These are phyloP conservation scores for Pythium phragmitis DNA, from an alignment of 352 stramenopile genomes.

Conservation along the genomic window DNA sequence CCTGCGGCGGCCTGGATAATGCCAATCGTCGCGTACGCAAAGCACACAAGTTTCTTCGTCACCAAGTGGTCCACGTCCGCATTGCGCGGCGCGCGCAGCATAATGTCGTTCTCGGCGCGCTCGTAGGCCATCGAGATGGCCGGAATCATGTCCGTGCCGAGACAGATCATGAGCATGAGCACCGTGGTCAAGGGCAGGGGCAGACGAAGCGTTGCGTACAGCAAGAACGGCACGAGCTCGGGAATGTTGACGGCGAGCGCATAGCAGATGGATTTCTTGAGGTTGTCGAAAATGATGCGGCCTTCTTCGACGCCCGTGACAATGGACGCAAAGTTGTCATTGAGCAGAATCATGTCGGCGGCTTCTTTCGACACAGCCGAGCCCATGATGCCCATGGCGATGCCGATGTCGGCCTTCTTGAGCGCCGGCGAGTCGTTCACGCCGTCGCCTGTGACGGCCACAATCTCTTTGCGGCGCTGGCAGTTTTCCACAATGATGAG, in stretches of 20 bases:
- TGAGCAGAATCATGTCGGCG: conserved; percentile 94
- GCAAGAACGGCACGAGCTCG: conserved; percentile 83
- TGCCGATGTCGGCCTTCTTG: conserved; percentile 96
- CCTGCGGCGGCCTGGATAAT: conserved; percentile 85
- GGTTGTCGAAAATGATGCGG: conserved; percentile 94
- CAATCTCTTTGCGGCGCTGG: conserved; percentile 83
- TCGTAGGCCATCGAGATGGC: conserved; percentile 94
- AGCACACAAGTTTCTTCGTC: conserved; percentile 88
- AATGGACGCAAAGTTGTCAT: conserved; percentile 98
- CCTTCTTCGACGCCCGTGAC: conserved; percentile 94
- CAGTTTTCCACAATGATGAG: conserved; percentile 93
- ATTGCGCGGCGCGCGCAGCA: conserved; percentile 78
- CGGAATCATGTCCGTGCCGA: conserved; percentile 92
- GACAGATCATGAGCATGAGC: conserved; percentile 91
- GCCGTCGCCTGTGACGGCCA: conserved; percentile 97
- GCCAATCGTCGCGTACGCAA: conserved; percentile 87
- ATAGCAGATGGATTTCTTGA: conserved; percentile 95
- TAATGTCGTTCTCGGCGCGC: conserved; percentile 84
- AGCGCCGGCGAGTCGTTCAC: conserved; percentile 98
- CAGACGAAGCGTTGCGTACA: conserved; percentile 84
- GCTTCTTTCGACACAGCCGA: conserved; percentile 95
- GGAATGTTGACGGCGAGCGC: conserved; percentile 91
- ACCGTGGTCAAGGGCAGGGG: conserved; percentile 89
- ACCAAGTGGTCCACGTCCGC: conserved; percentile 84
- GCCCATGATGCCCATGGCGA: conserved; percentile 97